phyloP scores from a whole-genome alignment of 495 filamentous ascomycete genomes.

The Rhizodiscina lignyota region DNA sequence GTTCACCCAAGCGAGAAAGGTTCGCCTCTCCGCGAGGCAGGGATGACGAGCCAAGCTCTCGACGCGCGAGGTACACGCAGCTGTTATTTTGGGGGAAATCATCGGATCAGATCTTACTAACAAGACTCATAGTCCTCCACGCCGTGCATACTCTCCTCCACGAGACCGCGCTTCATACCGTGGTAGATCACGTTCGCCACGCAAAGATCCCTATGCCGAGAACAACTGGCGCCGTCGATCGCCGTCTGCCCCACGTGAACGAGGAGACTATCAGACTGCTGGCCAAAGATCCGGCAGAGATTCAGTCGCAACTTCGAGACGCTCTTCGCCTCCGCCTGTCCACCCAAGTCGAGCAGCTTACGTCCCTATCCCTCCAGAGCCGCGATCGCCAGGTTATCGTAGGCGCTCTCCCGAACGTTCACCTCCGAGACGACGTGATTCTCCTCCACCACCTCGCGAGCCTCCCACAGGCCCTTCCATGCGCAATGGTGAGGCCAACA shows the following conservation, averaged over 20 bases:
- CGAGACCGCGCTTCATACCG: too few species aligned
- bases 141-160: background rate
- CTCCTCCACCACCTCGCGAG: constrained; percentile 14
- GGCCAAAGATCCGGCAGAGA: constrained; percentile 17
- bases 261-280: constrained; percentile 15
- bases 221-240: constrained; percentile 19
- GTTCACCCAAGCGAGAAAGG: background rate
- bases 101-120: too few species aligned
- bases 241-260: constrained; percentile 18
- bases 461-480: constrained; percentile 5
- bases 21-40: too few species aligned
- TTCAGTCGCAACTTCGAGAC: constrained; percentile 20
- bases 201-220: constrained; percentile 3
- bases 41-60: too few species aligned
- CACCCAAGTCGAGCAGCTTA: constrained; percentile 20
- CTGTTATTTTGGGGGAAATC: too few species aligned
- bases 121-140: too few species aligned
- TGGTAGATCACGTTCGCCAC: too few species aligned
- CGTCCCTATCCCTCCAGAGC: constrained; percentile 3
- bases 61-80: too few species aligned
- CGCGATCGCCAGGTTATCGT: constrained; percentile 3
- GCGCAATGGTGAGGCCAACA: constrained; percentile 8
- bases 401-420: constrained; percentile 9
- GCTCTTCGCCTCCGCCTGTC: constrained; percentile 22
- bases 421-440: constrained; percentile 11